Conservation (phyloP, 352 stramenopile genomes). For the Phytopythium cucurbitacearum region DNA sequence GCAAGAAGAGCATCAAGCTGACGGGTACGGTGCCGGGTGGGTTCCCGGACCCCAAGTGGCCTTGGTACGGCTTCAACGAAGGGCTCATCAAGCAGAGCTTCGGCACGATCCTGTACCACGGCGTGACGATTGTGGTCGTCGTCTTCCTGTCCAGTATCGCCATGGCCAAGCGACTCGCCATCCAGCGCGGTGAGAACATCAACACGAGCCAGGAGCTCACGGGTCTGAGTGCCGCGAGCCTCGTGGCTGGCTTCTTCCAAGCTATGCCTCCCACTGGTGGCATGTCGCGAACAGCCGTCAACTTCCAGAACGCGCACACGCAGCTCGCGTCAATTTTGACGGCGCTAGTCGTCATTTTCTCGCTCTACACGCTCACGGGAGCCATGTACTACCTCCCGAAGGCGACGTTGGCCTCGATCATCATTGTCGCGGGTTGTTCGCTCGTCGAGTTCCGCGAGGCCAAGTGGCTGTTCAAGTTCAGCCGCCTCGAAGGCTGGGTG, state of each 20-base stretch:
- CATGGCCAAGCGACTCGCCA: slow-evolving; percentile 81
- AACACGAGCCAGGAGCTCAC: slow-evolving; percentile 80
- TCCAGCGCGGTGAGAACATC: slow-evolving; percentile 63
- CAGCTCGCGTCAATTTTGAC: slow-evolving; percentile 83
- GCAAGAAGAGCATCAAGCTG: slow-evolving; percentile 57
- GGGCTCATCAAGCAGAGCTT: slow-evolving; percentile 38
- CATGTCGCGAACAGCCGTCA: slow-evolving; percentile 88
- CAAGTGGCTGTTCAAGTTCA: slow-evolving; percentile 70
- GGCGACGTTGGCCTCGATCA: slow-evolving; percentile 74
- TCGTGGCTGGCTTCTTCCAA: slow-evolving; percentile 82
- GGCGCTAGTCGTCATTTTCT: slow-evolving; percentile 71
- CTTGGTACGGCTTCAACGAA: slow-evolving; percentile 51
- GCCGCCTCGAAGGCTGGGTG: slow-evolving; percentile 54
- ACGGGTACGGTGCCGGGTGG: slow-evolving; percentile 64
- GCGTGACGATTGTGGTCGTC: slow-evolving; percentile 72
- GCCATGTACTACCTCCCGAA: slow-evolving; percentile 85
- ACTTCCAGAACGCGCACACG: slow-evolving; percentile 81
- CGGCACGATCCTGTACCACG: slow-evolving; percentile 43
- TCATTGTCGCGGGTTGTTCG: slow-evolving; percentile 86
- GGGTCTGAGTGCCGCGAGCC: slow-evolving; percentile 76
- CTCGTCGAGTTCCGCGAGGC: slow-evolving; percentile 87
- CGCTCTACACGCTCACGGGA: slow-evolving; percentile 79
- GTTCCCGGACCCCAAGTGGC: slow-evolving; percentile 34
- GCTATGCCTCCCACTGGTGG: slow-evolving; percentile 81
- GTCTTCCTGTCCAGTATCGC: slow-evolving; percentile 88